Percentiles rank a stretch among this genome's conserved stretches.
Conservation (phyloP, 179 eudicot species). For the Spinacia oleracea region DNA sequence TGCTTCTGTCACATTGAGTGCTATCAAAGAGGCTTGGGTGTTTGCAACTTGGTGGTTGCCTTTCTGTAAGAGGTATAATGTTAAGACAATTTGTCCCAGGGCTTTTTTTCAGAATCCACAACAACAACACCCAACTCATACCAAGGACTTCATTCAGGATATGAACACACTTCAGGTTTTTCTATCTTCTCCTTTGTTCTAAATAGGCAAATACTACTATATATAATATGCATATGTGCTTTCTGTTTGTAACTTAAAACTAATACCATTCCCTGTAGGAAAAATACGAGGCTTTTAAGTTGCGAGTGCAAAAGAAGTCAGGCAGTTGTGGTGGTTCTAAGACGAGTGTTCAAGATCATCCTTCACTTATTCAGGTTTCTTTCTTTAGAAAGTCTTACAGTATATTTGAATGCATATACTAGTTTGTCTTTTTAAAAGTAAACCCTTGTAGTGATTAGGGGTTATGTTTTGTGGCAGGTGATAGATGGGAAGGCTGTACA, state of each 20-base stretch:
- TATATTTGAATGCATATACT: no score
- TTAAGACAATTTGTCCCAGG: conserved; percentile 35
- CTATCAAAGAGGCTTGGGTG: conserved; percentile 41
- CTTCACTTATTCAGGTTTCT: conserved; percentile 31
- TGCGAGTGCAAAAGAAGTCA: conserved; percentile 17
- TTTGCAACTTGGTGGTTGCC: conserved; percentile 54
- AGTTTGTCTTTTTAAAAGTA: neutral
- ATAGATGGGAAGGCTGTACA: conserved; percentile 22
- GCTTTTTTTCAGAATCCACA: conserved; percentile 34
- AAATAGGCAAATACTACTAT: no score
- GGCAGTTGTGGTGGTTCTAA: neutral
- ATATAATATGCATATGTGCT: no score
- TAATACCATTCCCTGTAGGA: conserved; percentile 22
- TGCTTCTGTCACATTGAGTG: conserved; percentile 39
- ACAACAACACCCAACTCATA: conserved; percentile 5
- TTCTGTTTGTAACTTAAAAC: no score
- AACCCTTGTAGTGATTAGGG: neutral
- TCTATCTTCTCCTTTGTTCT: no score
- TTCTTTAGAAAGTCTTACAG: neutral
- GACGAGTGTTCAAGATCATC: conserved; percentile 29
- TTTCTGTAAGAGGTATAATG: conserved; percentile 37
- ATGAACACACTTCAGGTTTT: conserved; percentile 31
- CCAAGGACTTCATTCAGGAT: conserved; percentile 25
- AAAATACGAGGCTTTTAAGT: conserved; percentile 41
- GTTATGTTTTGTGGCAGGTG: conserved; percentile 27